Evolutionary conservation across 1,139 yeast species (phyloP).

Genomic region (Taphrina flavorubra): DNA sequence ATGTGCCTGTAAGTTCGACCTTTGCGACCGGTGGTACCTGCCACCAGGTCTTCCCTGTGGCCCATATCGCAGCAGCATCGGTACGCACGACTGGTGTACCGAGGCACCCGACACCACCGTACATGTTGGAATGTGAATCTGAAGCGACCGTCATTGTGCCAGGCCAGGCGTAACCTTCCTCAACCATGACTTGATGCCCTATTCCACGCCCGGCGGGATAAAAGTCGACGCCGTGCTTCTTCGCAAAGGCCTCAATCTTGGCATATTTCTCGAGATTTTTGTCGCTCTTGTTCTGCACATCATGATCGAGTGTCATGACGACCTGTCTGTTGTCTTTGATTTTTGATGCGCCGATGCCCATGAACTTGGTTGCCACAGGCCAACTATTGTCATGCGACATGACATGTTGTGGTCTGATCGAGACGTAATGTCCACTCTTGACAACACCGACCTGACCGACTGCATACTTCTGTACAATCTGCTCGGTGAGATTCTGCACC

Average conservation of each 20-base stretch:
- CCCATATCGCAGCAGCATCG: constrained; percentile 99
- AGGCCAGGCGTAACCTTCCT: constrained; percentile 98
- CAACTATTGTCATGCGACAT: constrained; percentile 99
- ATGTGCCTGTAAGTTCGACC: constrained; percentile 80
- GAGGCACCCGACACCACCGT: constrained; percentile 93
- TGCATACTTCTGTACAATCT: constrained; percentile 90
- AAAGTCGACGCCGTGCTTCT: constrained; percentile 90
- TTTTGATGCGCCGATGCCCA: constrained; percentile 86
- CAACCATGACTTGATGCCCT: constrained; percentile 98
- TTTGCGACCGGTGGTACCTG: constrained; percentile 98
- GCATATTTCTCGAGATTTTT: constrained; percentile 84
- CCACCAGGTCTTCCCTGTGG: constrained; percentile 99
- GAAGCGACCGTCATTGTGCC: constrained; percentile 92
- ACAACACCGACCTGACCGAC: constrained; percentile 76
- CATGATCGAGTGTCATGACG: constrained; percentile 95
- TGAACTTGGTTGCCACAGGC: constrained; percentile 98
- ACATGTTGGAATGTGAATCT: constrained; percentile 96
- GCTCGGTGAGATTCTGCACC: constrained; percentile 68
- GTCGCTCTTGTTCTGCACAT: constrained; percentile 89
- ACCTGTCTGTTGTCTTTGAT: constrained; percentile 87
- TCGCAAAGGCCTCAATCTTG: constrained; percentile 87
- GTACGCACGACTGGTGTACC: constrained; percentile 99
- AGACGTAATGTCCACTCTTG: constrained; percentile 89
- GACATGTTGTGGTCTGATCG: constrained; percentile 93
- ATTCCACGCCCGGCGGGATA: constrained; percentile 99